Evolutionary conservation across 2,329 filamentous ascomycete genomes (phyloP), one percentile per base, ranked within the genome.

Genomic region (Curvularia lunata): DNA sequence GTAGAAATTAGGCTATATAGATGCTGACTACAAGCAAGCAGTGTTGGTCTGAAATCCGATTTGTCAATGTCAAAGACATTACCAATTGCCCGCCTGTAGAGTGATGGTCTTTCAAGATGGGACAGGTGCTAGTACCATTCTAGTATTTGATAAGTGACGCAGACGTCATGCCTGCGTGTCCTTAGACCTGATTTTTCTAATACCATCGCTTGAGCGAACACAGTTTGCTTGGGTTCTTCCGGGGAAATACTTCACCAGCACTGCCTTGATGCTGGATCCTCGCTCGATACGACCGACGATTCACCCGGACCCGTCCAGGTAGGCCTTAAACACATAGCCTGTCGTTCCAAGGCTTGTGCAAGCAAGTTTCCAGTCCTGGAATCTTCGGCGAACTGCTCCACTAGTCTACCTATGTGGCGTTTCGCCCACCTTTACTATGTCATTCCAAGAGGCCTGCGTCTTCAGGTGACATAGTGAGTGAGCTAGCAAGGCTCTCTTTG

Each of bases 1-100:
- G 10, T 10, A 41, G 40, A 55, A 3, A 51, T 51, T 46, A 55
- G 38, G 47, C 53, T 55, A 55, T 55, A 45, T 46, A 6, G 21
- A 16, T 43, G 46, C 46, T 50, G 52, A 54, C 52, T 50, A 50
- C 21, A 21, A 21, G 19, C 21, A 18, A 12, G 38, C 28, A 34
- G 12, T 34, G 13, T 34, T 34, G 32, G 13, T 34, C 32, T 6
- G 32, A 6, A 16, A 16, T 16, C 13, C 4, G 21, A 19, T 18
- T 43, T 13, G 37, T 37, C 38, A 13, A 13, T 19, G 8, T 23
- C 18, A 19, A 18, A 18, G 19, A 40, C 30, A 38, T 38, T 13
- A 30, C 34, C 28, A 21, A 13, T 34, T 42, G 43, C 37, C 42
- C 41, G n/a, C 23, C 18, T 9, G 18, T 3, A 30, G 4, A 12